Conservation (phyloP, 2,329 filamentous ascomycete genomes). For the Botrytis byssoidea region DNA sequence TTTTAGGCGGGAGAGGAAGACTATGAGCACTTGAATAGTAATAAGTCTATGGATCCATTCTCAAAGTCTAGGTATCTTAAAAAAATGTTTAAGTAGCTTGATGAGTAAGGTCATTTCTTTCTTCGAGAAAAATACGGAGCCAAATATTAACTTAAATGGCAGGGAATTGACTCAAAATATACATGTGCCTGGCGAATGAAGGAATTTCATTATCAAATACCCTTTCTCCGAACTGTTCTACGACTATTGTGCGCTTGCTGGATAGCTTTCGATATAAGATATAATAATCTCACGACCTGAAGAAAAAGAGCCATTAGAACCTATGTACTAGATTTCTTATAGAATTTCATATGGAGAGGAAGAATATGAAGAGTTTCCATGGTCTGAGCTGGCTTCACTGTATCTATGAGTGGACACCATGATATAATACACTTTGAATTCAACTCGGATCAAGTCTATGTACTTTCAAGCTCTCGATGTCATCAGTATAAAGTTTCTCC, state of each 20-base stretch:
- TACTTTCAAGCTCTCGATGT: fast-evolving
- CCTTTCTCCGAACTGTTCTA: background rate
- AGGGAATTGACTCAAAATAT: background rate
- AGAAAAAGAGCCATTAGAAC: background rate
- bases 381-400: background rate
- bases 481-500: background rate
- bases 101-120: background rate
- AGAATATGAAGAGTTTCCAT: background rate
- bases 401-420: background rate
- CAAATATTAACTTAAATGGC: background rate
- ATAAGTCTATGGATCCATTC: background rate
- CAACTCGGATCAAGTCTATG: background rate
- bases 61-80: background rate
- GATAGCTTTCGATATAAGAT: background rate
- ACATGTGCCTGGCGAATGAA: too few relatives aligned
- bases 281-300: background rate
- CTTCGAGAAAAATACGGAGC: fast-evolving
- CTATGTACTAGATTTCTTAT: background rate
- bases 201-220: background rate
- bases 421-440: background rate
- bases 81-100: background rate
- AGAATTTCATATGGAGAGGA: background rate
- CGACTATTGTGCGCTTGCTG: background rate
- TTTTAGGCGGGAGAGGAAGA: background rate
- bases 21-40: constrained; percentile 7